These are phyloP conservation scores for Cordyceps javanica DNA, from an alignment of 2,329 filamentous ascomycete species.

Conservation along the genomic window DNA sequence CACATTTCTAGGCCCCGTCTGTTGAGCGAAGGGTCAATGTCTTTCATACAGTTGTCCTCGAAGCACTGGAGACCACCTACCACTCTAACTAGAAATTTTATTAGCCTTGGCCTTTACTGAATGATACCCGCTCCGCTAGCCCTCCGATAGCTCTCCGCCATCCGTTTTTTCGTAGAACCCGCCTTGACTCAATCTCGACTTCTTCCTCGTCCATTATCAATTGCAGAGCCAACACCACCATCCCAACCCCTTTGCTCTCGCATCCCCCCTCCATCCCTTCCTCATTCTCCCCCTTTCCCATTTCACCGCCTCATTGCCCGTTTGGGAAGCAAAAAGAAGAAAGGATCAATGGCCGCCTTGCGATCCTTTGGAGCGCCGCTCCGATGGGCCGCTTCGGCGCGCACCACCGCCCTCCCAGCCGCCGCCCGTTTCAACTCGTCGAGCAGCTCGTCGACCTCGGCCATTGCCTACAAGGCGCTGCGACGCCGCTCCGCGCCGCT, in stretches of 20 bases:
- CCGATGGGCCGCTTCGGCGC: slow-evolving; percentile 28
- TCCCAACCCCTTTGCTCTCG: not conserved
- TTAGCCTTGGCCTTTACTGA: not conserved
- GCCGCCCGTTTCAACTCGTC: slow-evolving; percentile 33
- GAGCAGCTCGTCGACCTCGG: slow-evolving; percentile 74
- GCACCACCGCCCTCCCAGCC: slow-evolving; percentile 16
- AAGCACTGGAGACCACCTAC: too few species aligned
- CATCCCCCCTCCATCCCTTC: not conserved
- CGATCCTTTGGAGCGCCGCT: slow-evolving; percentile 36
- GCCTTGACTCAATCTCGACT: slow-evolving; percentile 3
- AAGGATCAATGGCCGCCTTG: slow-evolving; percentile 38
- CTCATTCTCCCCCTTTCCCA: not conserved
- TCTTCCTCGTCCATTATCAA: not conserved
- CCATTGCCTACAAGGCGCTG: slow-evolving; percentile 93
- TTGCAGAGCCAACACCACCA: not conserved
- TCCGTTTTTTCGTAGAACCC: not conserved
- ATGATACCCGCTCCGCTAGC: slow-evolving; percentile 5
- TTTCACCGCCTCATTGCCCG: too few species aligned
- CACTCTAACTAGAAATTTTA: too few species aligned
- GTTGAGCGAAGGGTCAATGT: too few species aligned
- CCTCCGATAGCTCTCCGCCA: slow-evolving; percentile 12
- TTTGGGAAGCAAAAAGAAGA: not conserved
- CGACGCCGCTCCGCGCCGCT: slow-evolving; percentile 84
- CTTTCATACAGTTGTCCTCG: too few species aligned
- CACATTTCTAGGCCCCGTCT: too few species aligned